Conservation (phyloP, 1,284 basidiomycete species). For the Leccinum fuscescens region DNA sequence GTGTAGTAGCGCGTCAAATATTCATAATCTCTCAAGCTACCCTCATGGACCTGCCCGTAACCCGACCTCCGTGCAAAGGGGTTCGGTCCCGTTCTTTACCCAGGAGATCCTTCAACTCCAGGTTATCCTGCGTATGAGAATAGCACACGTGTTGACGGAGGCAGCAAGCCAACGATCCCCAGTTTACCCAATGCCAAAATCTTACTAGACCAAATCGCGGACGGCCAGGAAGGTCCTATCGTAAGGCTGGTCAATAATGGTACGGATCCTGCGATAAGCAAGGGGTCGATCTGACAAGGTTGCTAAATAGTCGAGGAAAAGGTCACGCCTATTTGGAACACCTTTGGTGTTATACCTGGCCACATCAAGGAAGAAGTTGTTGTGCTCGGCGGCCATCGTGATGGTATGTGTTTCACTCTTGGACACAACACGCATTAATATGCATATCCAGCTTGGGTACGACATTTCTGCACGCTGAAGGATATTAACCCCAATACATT, state of each 20-base stretch:
- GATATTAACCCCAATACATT: background rate
- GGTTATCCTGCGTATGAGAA: constrained; percentile 74
- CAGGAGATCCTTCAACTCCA: constrained; percentile 71
- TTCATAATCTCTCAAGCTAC: constrained; percentile 35
- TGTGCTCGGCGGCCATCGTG: constrained; percentile 74
- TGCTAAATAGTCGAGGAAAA: constrained; percentile 42
- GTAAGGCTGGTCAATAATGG: constrained; percentile 51
- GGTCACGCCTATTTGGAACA: constrained; percentile 59
- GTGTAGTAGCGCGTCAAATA: constrained; percentile 4
- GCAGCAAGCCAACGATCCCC: constrained; percentile 66
- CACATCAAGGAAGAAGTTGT: constrained; percentile 74
- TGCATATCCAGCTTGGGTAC: constrained; percentile 30
- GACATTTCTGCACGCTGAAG: constrained; percentile 3
- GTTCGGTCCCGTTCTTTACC: constrained; percentile 77
- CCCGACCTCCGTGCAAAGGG: constrained; percentile 69
- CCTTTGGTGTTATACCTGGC: constrained; percentile 75
- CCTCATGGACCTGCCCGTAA: constrained; percentile 75
- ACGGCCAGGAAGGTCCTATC: constrained; percentile 34
- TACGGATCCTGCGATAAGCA: constrained; percentile 17
- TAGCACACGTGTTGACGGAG: constrained; percentile 56
- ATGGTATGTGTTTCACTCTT: constrained; percentile 43
- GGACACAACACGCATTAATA: constrained; percentile 4
- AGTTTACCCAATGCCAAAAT: constrained; percentile 55
- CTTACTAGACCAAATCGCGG: constrained; percentile 43
- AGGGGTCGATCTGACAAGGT: background rate